These are phyloP conservation scores for Botrytis deweyae DNA, from an alignment of 2,329 filamentous ascomycete genomes.

Conservation along the genomic window DNA sequence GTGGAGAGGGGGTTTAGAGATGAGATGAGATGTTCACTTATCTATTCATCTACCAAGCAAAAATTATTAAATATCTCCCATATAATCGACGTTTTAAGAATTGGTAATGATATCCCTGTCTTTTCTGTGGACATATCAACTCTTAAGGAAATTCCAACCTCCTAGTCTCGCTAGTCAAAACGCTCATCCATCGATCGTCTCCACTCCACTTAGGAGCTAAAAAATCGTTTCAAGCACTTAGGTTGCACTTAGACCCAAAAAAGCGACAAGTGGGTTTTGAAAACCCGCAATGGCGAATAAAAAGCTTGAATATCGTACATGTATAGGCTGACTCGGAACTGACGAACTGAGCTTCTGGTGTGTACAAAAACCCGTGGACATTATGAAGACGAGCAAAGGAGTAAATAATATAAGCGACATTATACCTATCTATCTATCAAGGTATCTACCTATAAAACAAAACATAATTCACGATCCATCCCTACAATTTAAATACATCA, in stretches of 20 bases:
- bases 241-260: neutral
- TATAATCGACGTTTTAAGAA: neutral
- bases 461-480: neutral
- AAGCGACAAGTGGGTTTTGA: neutral
- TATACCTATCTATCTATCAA: neutral
- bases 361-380: too few species aligned
- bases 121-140: neutral
- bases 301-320: neutral
- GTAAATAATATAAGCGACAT: neutral
- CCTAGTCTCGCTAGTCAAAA: too few species aligned
- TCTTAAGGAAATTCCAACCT: neutral
- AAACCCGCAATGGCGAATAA: neutral
- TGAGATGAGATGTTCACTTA: neutral
- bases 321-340: neutral
- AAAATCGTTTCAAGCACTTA: neutral
- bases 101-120: neutral
- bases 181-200: too few species aligned
- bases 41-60: neutral
- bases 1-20: neutral
- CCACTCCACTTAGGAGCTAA: too few species aligned
- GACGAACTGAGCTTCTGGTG: neutral
- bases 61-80: neutral
- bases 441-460: too few species aligned
- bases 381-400: neutral
- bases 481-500: rapidly evolving